Percentiles rank a stretch among this genome's conserved stretches.
Evolutionary conservation across 106 monocot genomes (phyloP).

Genomic region (Alisma plantagoaquatica): DNA sequence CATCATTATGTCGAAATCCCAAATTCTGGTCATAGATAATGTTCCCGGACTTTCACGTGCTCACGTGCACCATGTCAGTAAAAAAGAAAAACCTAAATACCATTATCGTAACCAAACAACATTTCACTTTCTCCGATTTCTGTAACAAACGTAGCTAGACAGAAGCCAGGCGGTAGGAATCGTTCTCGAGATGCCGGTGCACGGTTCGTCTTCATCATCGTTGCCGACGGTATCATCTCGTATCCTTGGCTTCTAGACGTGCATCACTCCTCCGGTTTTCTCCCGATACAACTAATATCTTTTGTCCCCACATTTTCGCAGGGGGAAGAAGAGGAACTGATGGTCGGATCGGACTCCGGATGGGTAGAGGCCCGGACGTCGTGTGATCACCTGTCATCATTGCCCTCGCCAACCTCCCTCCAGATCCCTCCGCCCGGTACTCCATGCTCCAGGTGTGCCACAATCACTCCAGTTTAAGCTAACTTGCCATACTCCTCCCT

Average conservation of each 20-base stretch:
- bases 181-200: background rate
- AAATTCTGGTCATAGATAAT: no score
- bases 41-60: no score
- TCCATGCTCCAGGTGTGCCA: slow-evolving; percentile 33
- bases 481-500: no score
- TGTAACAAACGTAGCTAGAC: background rate
- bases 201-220: background rate
- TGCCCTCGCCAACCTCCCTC: slow-evolving; percentile 27
- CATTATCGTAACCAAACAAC: no score
- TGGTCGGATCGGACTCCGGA: slow-evolving; percentile 37
- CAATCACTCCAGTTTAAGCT: no score
- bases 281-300: no score
- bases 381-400: slow-evolving; percentile 44
- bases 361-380: slow-evolving; percentile 60
- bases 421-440: slow-evolving; percentile 49
- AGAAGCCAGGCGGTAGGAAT: background rate
- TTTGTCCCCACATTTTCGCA: no score
- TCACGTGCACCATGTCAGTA: no score
- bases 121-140: background rate
- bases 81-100: no score
- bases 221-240: background rate
- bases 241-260: background rate
- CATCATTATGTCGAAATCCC: no score
- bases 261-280: background rate
- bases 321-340: slow-evolving; percentile 22